Evolutionary conservation across 148 eudicot genomes (phyloP), one percentile per base, ranked within the genome.

Genomic region (Tetragonia tetragonoides): DNA sequence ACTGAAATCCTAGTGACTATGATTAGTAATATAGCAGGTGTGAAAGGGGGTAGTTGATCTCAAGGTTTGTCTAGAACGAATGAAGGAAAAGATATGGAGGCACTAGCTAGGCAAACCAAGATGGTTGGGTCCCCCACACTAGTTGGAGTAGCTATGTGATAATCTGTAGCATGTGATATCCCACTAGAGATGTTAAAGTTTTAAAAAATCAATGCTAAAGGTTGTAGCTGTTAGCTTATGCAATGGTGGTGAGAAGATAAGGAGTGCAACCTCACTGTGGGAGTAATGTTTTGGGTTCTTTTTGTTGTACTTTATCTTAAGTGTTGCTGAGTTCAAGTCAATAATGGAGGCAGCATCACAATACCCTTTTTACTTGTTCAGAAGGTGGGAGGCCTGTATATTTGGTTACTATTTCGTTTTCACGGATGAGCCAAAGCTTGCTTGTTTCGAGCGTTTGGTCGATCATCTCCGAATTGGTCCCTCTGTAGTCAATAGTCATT

Each of bases 21-120:
- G 66, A 21, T 34, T 46, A 16, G 18, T 63, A 0, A 75, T 70
- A 75, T 70, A 15, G 64, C 23, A 70, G 39, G 70, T 77, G 80
- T 57, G 84, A 81, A 77, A 81, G 75, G 69, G 59, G 23, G 18
- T 68, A 14, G 57, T 39, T 46, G 38, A 66, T n/a, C 18, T 63
- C 53, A 38, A 16, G 51, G 61, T 51, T 70, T 69, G 54, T 44
- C 49, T 64, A 79, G 64, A 11, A 80, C 61, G 78, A 37, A 72
- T 53, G 78, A 59, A 60, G 53, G 46, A 66, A 73, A 68, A 63
- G 76, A 75, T 49, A 73, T 24, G 72, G 24, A 64, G 53, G 78
- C 86, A 84, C 81, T 80, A 80, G 41, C 57, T 64, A 75, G 83
- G 81, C 84, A 84, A 84, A 84, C 65, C 37, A 66, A 77, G 74